Conservation (phyloP, 257 asterid species). For the Craterostigma plantagineum region DNA sequence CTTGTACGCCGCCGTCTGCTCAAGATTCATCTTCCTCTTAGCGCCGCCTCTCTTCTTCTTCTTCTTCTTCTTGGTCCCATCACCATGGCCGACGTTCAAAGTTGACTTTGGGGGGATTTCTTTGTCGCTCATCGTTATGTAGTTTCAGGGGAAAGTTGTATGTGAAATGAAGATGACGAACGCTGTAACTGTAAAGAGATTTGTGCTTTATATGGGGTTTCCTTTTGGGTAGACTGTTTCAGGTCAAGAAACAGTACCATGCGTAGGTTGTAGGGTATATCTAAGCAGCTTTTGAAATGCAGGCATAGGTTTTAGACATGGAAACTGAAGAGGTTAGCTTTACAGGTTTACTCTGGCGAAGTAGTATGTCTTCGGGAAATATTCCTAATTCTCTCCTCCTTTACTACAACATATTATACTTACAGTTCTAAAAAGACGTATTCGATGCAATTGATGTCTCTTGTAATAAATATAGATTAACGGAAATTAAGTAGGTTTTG, state of each 20-base stretch:
- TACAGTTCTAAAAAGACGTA: too few relatives aligned
- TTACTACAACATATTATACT: too few relatives aligned
- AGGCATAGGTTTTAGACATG: constrained; percentile 8
- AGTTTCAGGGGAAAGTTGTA: too few relatives aligned
- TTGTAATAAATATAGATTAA: too few relatives aligned
- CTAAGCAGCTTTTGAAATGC: too few relatives aligned
- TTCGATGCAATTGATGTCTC: too few relatives aligned
- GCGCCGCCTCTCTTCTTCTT: constrained; percentile 91
- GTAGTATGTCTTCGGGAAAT: constrained; percentile 4
- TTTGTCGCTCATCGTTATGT: constrained; percentile 42
- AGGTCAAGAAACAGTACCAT: constrained; percentile 13
- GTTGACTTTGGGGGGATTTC: constrained; percentile 30
- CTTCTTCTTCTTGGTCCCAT: constrained; percentile 50
- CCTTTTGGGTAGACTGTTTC: not conserved
- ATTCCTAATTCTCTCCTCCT: constrained; percentile 5
- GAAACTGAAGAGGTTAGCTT: constrained; percentile 17
- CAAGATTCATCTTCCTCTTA: constrained; percentile 66
- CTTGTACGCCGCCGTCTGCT: constrained; percentile 72
- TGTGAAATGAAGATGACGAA: too few relatives aligned
- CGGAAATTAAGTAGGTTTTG: too few relatives aligned
- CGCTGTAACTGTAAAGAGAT: too few relatives aligned
- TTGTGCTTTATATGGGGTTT: too few relatives aligned
- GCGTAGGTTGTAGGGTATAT: constrained; percentile 9
- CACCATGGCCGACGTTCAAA: constrained; percentile 1
- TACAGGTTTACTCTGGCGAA: constrained; percentile 12